Evolutionary conservation across 139 green algal genomes (phyloP).

Genomic region (Chlorella sp.): DNA sequence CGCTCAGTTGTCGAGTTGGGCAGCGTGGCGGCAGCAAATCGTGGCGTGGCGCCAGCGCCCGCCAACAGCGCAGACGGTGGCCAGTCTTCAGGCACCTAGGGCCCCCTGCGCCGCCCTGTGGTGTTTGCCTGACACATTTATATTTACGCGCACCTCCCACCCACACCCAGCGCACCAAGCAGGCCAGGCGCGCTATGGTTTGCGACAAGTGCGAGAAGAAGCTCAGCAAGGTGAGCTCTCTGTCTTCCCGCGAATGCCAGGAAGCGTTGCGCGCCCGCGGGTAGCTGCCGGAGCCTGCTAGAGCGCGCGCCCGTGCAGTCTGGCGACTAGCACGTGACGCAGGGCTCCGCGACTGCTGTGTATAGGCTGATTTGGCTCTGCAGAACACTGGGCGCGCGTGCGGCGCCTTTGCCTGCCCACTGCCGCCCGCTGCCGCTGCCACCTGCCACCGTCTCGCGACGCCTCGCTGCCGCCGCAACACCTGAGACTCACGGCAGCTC

Average conservation of each 20-base stretch:
- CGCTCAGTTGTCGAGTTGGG: too few species aligned
- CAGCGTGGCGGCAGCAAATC: background rate
- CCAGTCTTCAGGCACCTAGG: background rate
- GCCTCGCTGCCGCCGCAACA: background rate
- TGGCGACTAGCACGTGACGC: background rate
- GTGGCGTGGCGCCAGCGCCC: background rate
- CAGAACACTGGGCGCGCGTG: background rate
- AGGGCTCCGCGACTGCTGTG: background rate
- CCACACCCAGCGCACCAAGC: background rate
- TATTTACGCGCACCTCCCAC: background rate
- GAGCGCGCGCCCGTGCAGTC: too few species aligned
- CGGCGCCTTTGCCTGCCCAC: background rate
- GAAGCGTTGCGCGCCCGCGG: background rate
- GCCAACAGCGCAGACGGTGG: background rate
- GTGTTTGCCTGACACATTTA: background rate
- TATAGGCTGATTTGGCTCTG: background rate
- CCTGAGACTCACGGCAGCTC: too few species aligned
- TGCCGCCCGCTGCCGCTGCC: too few species aligned
- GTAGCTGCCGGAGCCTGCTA: background rate
- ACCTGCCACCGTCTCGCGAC: too few species aligned
- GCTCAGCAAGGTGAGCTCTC: constrained; percentile 55
- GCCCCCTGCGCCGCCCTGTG: background rate
- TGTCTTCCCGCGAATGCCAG: background rate
- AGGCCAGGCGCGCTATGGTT: constrained; percentile 58
- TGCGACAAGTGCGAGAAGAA: constrained; percentile 84